Evolutionary conservation across 306 rosid genomes (phyloP).

Genomic region (Cotoneaster glaucophyllus): DNA sequence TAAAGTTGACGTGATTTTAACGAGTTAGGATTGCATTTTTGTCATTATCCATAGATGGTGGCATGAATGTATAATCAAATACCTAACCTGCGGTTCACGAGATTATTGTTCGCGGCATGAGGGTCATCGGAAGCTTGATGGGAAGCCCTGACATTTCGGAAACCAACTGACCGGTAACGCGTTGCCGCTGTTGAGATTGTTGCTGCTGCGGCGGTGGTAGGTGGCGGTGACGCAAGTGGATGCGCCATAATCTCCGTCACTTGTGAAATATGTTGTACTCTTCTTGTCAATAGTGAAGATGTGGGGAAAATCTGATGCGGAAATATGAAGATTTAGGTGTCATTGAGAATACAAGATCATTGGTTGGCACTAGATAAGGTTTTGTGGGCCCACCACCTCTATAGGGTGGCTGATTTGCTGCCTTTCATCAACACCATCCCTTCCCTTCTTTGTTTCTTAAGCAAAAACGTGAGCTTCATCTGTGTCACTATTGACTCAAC

Average conservation of each 20-base stretch:
- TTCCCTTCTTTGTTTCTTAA: background rate
- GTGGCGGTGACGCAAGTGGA: constrained; percentile 37
- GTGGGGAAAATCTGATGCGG: background rate
- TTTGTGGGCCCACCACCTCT: constrained; percentile 46
- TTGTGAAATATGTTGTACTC: background rate
- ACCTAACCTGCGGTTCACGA: constrained; percentile 43
- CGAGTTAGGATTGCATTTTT: too few species aligned
- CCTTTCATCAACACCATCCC: background rate
- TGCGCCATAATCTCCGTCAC: constrained; percentile 40
- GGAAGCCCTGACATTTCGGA: constrained; percentile 19
- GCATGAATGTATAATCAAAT: background rate
- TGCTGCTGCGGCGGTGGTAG: constrained; percentile 26
- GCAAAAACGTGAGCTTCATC: background rate
- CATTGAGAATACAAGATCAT: constrained; percentile 22
- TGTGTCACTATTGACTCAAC: too few species aligned
- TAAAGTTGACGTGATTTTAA: too few species aligned
- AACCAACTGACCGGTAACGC: background rate
- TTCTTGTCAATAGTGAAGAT: background rate
- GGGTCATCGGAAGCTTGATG: constrained; percentile 7
- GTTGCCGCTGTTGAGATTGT: constrained; percentile 23
- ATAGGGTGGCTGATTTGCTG: background rate
- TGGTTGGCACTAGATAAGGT: constrained; percentile 71
- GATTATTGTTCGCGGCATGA: background rate
- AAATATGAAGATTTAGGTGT: constrained; percentile 20
- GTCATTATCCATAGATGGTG: background rate